phyloP scores from a whole-genome alignment of 1,284 basidiomycete species.

The Melampsora occidentalis region DNA sequence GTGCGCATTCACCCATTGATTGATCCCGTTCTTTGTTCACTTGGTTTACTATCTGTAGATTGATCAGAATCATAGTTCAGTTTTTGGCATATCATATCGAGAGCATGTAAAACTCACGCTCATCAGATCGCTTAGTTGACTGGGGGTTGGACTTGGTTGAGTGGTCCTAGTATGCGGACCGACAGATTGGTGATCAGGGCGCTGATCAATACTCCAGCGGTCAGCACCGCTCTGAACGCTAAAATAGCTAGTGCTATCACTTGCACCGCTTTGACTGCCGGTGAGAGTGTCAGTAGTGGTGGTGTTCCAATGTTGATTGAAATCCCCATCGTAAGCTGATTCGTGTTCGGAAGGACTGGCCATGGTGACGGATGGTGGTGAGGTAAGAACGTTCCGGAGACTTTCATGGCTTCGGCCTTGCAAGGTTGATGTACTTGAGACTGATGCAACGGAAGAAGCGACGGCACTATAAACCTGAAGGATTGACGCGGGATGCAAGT shows the following conservation, averaged over 20 bases:
- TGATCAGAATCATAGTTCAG: too few relatives aligned
- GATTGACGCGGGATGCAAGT: background rate
- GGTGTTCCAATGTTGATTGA: constrained; percentile 7
- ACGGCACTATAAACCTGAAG: background rate
- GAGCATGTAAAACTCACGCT: background rate
- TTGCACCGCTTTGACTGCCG: background rate
- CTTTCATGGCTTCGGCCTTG: too few relatives aligned
- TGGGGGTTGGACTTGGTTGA: too few relatives aligned
- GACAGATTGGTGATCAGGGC: too few relatives aligned
- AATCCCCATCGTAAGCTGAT: constrained; percentile 33
- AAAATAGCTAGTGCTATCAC: background rate
- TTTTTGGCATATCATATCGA: too few relatives aligned
- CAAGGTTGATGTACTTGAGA: constrained; percentile 7
- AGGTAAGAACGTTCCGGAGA: background rate
- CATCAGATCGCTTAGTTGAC: too few relatives aligned
- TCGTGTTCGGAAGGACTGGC: constrained; percentile 29
- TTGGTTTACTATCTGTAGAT: constrained; percentile 20
- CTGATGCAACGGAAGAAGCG: background rate
- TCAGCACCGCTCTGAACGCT: too few relatives aligned
- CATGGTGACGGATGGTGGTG: constrained; percentile 18
- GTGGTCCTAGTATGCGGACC: too few relatives aligned
- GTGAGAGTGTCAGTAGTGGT: background rate
- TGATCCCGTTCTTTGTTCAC: constrained; percentile 10
- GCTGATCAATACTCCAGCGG: too few relatives aligned
- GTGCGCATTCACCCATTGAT: background rate